phyloP scores from a whole-genome alignment of 208 protist genomes.

The Zelonia costaricensis region DNA sequence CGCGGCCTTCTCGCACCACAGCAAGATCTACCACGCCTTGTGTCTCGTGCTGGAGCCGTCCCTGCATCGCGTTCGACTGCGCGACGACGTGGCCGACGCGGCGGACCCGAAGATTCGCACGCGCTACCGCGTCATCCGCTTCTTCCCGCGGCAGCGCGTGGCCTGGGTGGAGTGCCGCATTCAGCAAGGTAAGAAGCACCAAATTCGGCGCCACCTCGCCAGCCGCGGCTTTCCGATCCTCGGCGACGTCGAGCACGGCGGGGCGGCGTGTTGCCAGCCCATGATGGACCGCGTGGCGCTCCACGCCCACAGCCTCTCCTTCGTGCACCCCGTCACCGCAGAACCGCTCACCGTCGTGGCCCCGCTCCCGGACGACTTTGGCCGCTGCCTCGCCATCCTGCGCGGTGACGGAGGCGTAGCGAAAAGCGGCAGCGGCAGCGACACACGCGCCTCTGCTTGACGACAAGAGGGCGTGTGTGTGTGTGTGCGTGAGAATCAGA shows the following conservation, averaged over 20 bases:
- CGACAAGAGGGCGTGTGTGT: no score
- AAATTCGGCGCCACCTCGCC: slow-evolving; percentile 83
- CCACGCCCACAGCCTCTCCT: slow-evolving; percentile 58
- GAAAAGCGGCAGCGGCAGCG: neutral
- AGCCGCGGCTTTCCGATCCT: slow-evolving; percentile 69
- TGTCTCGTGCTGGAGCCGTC: slow-evolving; percentile 75
- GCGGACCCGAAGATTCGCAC: slow-evolving; percentile 60
- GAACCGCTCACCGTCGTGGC: slow-evolving; percentile 41
- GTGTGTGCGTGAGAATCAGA: no score
- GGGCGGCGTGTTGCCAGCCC: slow-evolving; percentile 55
- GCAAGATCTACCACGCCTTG: slow-evolving; percentile 75
- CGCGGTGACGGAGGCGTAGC: neutral
- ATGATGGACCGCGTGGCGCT: slow-evolving; percentile 71
- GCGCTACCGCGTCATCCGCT: slow-evolving; percentile 56
- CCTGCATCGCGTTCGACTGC: slow-evolving; percentile 44
- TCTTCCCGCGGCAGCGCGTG: slow-evolving; percentile 44
- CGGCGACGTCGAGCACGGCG: slow-evolving; percentile 82
- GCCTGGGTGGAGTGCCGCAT: slow-evolving; percentile 81
- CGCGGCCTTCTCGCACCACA: slow-evolving; percentile 54
- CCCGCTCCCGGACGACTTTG: slow-evolving; percentile 62
- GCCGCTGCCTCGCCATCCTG: slow-evolving; percentile 28
- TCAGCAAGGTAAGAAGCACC: slow-evolving; percentile 87
- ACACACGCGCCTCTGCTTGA: no score
- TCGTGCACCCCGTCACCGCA: slow-evolving; percentile 63
- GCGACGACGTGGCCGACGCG: slow-evolving; percentile 47